These are phyloP conservation scores for Casuarina equisetifolia DNA, from an alignment of 306 rosid genomes.

Conservation along the genomic window DNA sequence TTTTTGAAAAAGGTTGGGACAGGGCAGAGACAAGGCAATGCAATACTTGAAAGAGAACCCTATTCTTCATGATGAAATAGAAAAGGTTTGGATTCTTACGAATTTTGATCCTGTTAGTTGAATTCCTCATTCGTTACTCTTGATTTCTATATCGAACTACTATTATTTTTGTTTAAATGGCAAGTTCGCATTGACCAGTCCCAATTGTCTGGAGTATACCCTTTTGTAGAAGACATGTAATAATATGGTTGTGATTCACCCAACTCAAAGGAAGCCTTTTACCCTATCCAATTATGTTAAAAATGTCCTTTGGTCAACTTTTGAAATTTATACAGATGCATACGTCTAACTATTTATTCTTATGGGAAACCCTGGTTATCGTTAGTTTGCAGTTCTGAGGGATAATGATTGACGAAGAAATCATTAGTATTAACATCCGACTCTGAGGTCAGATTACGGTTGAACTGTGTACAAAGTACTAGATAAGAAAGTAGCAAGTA, in stretches of 20 bases:
- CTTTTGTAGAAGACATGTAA: neutral
- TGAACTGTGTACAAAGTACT: neutral
- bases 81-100: conserved; percentile 59
- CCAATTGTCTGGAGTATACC: neutral
- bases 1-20: conserved; percentile 75
- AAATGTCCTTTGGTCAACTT: neutral
- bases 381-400: neutral
- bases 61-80: conserved; percentile 72
- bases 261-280: neutral
- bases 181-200: neutral
- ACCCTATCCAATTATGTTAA: neutral
- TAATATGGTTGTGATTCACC: neutral
- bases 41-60: conserved; percentile 84
- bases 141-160: neutral
- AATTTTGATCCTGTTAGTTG: conserved; percentile 15
- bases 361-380: neutral
- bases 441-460: neutral
- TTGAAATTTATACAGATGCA: neutral
- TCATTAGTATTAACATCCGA: neutral
- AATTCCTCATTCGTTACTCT: conserved; percentile 9
- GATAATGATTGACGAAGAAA: neutral
- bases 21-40: conserved; percentile 90
- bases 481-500: neutral
- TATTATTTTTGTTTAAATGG: neutral
- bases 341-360: neutral